Percentiles rank a stretch among this genome's conserved stretches.
Evolutionary conservation across 202 grass and related monocot species (phyloP).

Genomic region (Miscanthus sacchariflorus): DNA sequence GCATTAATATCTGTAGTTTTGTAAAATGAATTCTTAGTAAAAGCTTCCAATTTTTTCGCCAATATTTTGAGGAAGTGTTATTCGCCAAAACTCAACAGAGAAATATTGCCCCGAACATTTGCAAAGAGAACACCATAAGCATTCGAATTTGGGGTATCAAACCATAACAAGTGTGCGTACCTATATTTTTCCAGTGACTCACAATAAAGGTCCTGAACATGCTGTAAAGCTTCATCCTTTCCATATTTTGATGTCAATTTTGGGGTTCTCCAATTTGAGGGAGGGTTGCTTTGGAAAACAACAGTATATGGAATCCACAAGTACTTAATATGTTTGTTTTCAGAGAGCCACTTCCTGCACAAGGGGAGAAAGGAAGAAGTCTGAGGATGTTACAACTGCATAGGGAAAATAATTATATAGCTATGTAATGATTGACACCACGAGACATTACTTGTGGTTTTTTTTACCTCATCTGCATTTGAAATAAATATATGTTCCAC

Average conservation of each 20-base stretch:
- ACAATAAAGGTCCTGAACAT: constrained; percentile 72
- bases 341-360: constrained; percentile 89
- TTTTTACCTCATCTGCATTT: constrained; percentile 77
- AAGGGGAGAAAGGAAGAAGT: constrained; percentile 21
- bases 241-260: constrained; percentile 76
- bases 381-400: constrained; percentile 19
- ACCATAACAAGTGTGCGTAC: constrained; percentile 46
- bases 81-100: neutral
- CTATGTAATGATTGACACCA: neutral
- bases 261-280: constrained; percentile 75
- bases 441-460: constrained; percentile 71
- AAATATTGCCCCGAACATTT: neutral
- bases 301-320: constrained; percentile 87
- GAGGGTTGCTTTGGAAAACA: constrained; percentile 82
- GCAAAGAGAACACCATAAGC: neutral
- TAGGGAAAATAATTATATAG: constrained; percentile 19
- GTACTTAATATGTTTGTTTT: constrained; percentile 95
- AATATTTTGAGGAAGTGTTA: neutral
- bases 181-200: constrained; percentile 82
- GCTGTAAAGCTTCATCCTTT: constrained; percentile 77
- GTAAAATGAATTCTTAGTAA: neutral
- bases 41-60: neutral
- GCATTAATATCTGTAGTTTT: neutral
- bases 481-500: constrained; percentile 93
- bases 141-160: constrained; percentile 21